Evolutionary conservation across 1,284 basidiomycete species (phyloP), one percentile per base, ranked within the genome.

Genomic region (Somion occarium): DNA sequence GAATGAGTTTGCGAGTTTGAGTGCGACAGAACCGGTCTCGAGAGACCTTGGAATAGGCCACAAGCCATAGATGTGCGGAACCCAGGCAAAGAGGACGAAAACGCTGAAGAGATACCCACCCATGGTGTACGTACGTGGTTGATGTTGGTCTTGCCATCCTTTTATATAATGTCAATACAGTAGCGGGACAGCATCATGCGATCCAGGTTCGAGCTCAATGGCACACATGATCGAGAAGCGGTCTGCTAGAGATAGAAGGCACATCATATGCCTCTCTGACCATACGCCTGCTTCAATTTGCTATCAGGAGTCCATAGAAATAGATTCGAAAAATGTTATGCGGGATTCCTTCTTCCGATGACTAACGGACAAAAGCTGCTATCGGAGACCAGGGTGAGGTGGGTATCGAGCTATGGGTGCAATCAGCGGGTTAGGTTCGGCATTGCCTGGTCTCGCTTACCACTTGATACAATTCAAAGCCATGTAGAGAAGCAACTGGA

Each of bases 1-100:
- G 49, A 51, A 51, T 15, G 24, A 18, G 3, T 22, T 20, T 13
- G 48, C n/a, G 34, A 90, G 73, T 11, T 71, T 72, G 46, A 90
- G 66, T 0, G 78, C 56, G 0, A 73, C 69, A 0, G 68, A 63
- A 20, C 85, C 86, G 0, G 75, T 74, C 18, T 69, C 52, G 38
- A 85, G 65, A 0, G 65, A 62, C 9, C 72, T 64, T 0, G 88
- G 88, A 19, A 79, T 72, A 11, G 86, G 85, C 85, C 86, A 88
- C 18, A 82, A 65, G 7, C 7, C 30, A 15, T 34, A 7, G 30
- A 15, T 34, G 15, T 7, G n/a, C n/a, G n/a, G n/a, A n/a, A n/a
- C n/a, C n/a, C 30, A 34, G 30, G 7, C 30, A 34, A 15, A 34
- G 30, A 7, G 7, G 30, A 34, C 15, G 15, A 34, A 34, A 15